Evolutionary conservation across 805 yeast genomes (phyloP), one percentile per base, ranked within the genome.

Genomic region (Kazachstania viticola): DNA sequence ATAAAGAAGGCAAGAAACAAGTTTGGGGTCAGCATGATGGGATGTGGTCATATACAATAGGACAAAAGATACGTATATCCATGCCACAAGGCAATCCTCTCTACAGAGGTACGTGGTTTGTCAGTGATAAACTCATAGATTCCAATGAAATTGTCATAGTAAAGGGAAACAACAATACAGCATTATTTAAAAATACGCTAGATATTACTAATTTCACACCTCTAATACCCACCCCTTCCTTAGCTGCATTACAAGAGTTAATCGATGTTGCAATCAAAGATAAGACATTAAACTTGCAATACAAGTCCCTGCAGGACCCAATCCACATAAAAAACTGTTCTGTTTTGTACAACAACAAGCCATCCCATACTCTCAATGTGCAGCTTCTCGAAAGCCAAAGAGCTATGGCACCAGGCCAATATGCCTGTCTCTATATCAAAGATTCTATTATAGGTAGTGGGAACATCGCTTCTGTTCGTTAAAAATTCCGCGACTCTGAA

Each of bases 1-100:
- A 48, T 28, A 21, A 17, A 3, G 32, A 87, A 0, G 72, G 68
- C 35, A 79, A 73, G 34, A 94, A 94, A 4, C 61, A 58, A 32
- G 64, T 73, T 0, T 84, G 91, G 73, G 97, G 95, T 0, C 45
- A 54, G 29, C 98, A 91, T 54, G 60, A 68, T 17, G 98, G 98
- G 0, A 51, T 91, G 8, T 91, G 97, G 97, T 74, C 80, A 29
- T 88, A 83, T n/a, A 91, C 98, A 0, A 73, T 88, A 15, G 98
- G 98, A 0, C 97, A 91, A 57, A 71, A 76, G 39, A 33, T 55
- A 5, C 68, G 78, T 5, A 57, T 85, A 2, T 67, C 83, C 1
- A 70, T 88, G 81, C 96, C 96, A 0, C 97, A 91, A 52, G 88
- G 87, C 0, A 76, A 79, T 42, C 87, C 87, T 1, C 51, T 54